These are phyloP conservation scores for Erucastrum elatum DNA, from an alignment of 345 rosid genomes.

Conservation along the genomic window DNA sequence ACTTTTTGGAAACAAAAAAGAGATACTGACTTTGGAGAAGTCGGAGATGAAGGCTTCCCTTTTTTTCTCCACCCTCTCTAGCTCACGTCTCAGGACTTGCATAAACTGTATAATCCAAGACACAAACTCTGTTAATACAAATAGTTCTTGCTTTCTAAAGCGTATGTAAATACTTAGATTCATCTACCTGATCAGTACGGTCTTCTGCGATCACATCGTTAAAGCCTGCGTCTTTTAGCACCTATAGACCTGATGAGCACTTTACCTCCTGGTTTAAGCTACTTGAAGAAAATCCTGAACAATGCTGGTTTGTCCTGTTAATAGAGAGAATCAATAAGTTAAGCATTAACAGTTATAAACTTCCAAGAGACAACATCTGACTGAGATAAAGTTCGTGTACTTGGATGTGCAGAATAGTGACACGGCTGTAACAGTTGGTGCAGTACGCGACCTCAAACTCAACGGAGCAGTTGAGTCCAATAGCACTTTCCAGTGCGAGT, in stretches of 20 bases:
- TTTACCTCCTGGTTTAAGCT: slow-evolving; percentile 95
- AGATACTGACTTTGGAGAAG: slow-evolving; percentile 66
- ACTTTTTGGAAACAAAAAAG: not conserved
- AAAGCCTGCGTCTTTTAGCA: slow-evolving; percentile 86
- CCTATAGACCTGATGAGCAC: slow-evolving; percentile 78
- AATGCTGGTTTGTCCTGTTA: slow-evolving; percentile 86
- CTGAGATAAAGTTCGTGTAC: slow-evolving; percentile 40
- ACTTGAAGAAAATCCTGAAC: slow-evolving; percentile 84
- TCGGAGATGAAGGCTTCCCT: slow-evolving; percentile 68
- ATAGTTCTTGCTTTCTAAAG: not conserved
- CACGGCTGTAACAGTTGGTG: slow-evolving; percentile 95
- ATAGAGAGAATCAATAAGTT: slow-evolving; percentile 2
- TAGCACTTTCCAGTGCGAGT: slow-evolving; percentile 89
- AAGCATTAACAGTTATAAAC: not conserved
- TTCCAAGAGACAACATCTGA: slow-evolving; percentile 12
- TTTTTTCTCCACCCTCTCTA: slow-evolving; percentile 62
- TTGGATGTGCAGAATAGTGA: slow-evolving; percentile 91
- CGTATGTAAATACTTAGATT: not conserved
- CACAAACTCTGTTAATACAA: not conserved
- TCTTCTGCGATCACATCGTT: slow-evolving; percentile 76
- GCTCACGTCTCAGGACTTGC: slow-evolving; percentile 67
- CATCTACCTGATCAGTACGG: slow-evolving; percentile 79
- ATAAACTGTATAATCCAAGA: slow-evolving; percentile 52
- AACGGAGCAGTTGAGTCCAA: slow-evolving; percentile 81
- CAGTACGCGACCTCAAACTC: slow-evolving; percentile 99